Evolutionary conservation across 2,329 filamentous ascomycete species (phyloP).

Genomic region (Cryphonectria parasitica): DNA sequence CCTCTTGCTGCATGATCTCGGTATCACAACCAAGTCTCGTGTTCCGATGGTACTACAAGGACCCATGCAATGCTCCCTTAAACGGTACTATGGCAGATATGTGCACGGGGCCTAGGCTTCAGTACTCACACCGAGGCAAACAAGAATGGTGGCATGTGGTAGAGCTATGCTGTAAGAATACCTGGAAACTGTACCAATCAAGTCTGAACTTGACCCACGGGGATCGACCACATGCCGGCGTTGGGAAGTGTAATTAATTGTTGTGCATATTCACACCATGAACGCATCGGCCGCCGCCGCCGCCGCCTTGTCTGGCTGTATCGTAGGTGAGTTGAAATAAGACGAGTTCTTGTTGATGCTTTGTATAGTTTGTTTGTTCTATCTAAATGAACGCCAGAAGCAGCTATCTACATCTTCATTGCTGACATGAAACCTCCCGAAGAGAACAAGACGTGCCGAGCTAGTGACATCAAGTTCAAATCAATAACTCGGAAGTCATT

Average conservation of each 20-base stretch:
- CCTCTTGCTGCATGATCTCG: neutral
- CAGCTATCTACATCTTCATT: too few species aligned
- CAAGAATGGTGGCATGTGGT: neutral
- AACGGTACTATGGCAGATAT: too few species aligned
- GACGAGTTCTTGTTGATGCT: neutral
- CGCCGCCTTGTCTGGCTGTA: neutral
- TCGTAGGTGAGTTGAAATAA: neutral
- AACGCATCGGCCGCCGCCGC: neutral
- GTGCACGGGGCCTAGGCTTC: neutral
- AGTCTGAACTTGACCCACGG: neutral
- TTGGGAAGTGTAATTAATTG: neutral
- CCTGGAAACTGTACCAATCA: neutral
- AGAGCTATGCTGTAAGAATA: neutral
- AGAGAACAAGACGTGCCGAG: too few species aligned
- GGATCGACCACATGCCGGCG: neutral
- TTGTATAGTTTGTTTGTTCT: too few species aligned
- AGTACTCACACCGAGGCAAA: neutral
- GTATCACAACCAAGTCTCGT: neutral
- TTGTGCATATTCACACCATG: neutral
- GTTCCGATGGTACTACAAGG: neutral
- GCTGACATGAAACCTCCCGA: too few species aligned
- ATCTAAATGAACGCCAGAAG: too few species aligned
- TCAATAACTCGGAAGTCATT: too few species aligned
- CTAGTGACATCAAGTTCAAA: too few species aligned
- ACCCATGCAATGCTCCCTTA: neutral